Evolutionary conservation across 768 basidiomycete genomes (phyloP).

Genomic region (Tricholoma furcatifolium): DNA sequence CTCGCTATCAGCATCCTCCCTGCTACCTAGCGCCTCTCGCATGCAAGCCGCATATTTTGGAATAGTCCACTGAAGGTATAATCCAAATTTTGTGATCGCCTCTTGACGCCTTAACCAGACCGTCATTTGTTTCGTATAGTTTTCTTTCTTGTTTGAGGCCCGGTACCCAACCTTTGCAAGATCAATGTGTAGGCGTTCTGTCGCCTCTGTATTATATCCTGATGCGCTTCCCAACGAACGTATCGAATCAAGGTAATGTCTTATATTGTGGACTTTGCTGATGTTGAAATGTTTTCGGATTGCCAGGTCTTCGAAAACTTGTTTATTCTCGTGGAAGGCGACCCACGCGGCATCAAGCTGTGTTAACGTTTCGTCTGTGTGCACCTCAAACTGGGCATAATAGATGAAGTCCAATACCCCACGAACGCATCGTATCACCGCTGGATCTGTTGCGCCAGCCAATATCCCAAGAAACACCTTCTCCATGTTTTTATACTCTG

Average conservation of each 20-base stretch:
- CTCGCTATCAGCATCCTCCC: background rate
- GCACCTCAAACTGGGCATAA: slow-evolving; percentile 28
- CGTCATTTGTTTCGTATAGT: slow-evolving; percentile 37
- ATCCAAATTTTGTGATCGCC: slow-evolving; percentile 18
- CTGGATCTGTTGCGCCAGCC: slow-evolving; percentile 29
- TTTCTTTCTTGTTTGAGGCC: slow-evolving; percentile 25
- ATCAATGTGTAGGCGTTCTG: slow-evolving; percentile 24
- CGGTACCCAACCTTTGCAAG: slow-evolving; percentile 32
- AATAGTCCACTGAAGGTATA: slow-evolving; percentile 28
- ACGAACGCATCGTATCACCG: slow-evolving; percentile 18
- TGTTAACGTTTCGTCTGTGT: slow-evolving; percentile 24
- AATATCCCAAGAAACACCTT: slow-evolving; percentile 28
- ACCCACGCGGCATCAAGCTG: slow-evolving; percentile 22
- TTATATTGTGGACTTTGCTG: slow-evolving; percentile 32
- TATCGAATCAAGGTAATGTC: slow-evolving; percentile 31
- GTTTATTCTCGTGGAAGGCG: slow-evolving; percentile 31
- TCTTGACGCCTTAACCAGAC: slow-evolving; percentile 35
- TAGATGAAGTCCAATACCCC: slow-evolving; percentile 25
- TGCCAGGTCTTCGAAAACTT: slow-evolving; percentile 24
- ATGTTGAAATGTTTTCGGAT: slow-evolving; percentile 35
- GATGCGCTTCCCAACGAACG: slow-evolving; percentile 22
- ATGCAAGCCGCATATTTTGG: slow-evolving; percentile 4
- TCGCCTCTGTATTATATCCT: slow-evolving; percentile 32
- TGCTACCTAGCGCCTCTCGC: background rate
- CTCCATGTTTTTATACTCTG: slow-evolving; percentile 30